Percentiles rank a stretch among this genome's conserved stretches.
Conservation (phyloP, 2,329 filamentous ascomycete genomes). For the Aspergillus flavus region DNA sequence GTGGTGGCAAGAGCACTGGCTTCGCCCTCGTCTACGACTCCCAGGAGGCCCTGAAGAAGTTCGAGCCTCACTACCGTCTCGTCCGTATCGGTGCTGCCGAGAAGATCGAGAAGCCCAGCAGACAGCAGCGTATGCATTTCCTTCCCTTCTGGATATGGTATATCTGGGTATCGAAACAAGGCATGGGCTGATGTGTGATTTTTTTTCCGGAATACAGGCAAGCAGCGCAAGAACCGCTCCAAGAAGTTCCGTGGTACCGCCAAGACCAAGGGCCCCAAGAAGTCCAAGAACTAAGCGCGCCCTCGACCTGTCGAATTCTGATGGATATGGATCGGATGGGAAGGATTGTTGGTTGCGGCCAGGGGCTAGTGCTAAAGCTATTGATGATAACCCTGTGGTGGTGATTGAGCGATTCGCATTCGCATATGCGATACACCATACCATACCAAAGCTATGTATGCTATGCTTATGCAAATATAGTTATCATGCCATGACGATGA, state of each 20-base stretch:
- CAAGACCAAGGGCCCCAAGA: conserved; percentile 98
- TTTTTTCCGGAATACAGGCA: conserved; percentile 66
- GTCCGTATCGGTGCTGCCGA: conserved; percentile 87
- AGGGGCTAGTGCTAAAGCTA: conserved; percentile 28
- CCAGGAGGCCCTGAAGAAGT: conserved; percentile 98
- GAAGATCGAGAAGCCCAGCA: conserved; percentile 96
- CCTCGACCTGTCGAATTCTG: conserved; percentile 28
- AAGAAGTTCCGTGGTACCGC: conserved; percentile 98
- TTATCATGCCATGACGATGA: conserved; percentile 17
- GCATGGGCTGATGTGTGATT: conserved; percentile 2
- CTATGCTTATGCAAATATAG: conserved; percentile 15
- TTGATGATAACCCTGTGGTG: conserved; percentile 19
- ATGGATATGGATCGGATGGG: conserved; percentile 12
- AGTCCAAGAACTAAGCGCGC: conserved; percentile 75
- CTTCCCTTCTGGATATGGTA: not conserved
- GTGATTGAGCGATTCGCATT: conserved; percentile 5
- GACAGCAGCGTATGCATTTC: conserved; percentile 92
- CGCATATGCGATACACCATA: conserved; percentile 5
- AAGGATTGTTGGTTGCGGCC: conserved; percentile 20
- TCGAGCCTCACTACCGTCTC: conserved; percentile 97
- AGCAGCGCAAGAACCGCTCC: conserved; percentile 99
- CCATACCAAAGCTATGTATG: conserved; percentile 2
- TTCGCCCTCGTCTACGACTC: conserved; percentile 99
- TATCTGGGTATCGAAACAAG: not conserved
- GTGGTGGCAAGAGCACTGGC: conserved; percentile 99